phyloP scores from a whole-genome alignment of 352 stramenopile species.

The Phytopythium oedochilum region DNA sequence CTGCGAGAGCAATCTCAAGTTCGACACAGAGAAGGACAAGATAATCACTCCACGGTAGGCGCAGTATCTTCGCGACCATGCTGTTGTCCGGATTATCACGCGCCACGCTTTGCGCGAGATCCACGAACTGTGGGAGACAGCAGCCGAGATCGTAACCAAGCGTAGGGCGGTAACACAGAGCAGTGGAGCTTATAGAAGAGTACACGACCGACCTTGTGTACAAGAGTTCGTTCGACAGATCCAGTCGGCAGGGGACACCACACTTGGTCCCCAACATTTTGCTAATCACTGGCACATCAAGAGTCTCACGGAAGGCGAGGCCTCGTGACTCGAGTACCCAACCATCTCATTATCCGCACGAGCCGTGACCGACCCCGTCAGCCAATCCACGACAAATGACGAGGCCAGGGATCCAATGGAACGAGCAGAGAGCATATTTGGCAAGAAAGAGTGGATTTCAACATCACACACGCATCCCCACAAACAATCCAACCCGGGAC shows the following conservation, averaged over 20 bases:
- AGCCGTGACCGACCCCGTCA: not conserved
- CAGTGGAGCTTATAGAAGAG: not conserved
- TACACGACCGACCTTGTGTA: not conserved
- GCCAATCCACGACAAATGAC: not conserved
- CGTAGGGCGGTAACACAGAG: not conserved
- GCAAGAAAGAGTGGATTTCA: not conserved
- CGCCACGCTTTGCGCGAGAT: slow-evolving; percentile 1
- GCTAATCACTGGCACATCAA: slow-evolving; percentile 4
- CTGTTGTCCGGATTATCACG: slow-evolving; percentile 6
- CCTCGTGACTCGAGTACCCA: not conserved
- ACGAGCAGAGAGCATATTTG: not conserved
- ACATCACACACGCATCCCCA: not conserved
- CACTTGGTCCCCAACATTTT: not conserved
- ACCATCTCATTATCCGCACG: not conserved
- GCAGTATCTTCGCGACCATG: slow-evolving; percentile 3
- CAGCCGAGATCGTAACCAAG: slow-evolving; percentile 1
- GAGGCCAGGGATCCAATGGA: not conserved
- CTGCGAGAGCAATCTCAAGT: not conserved
- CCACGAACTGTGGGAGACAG: slow-evolving; percentile 1
- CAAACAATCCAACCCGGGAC: not conserved
- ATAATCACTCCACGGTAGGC: not conserved
- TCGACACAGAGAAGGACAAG: not conserved
- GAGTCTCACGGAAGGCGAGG: not conserved
- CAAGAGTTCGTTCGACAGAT: slow-evolving; percentile 4
- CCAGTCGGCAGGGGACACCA: not conserved